phyloP scores from a whole-genome alignment of 768 basidiomycete genomes.

The Tremella yokohamensis region DNA sequence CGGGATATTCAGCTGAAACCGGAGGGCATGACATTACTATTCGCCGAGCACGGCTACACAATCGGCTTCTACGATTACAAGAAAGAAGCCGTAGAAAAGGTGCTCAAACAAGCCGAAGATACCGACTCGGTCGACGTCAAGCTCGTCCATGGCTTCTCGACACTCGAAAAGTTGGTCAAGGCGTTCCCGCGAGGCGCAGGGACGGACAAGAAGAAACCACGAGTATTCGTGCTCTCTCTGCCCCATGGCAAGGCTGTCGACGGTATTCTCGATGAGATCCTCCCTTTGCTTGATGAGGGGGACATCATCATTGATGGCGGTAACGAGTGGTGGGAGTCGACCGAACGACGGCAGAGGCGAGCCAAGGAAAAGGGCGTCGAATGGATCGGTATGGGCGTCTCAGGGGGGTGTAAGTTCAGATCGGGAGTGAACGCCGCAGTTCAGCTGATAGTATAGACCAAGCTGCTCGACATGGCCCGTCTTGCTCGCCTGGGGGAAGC shows the following conservation, averaged over 20 bases:
- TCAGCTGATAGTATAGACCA: slow-evolving; percentile 32
- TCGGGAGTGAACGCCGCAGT: background rate
- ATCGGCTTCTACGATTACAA: slow-evolving; percentile 42
- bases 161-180: slow-evolving; percentile 28
- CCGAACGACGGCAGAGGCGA: slow-evolving; percentile 43
- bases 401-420: slow-evolving; percentile 46
- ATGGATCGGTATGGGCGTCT: slow-evolving; percentile 47
- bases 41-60: slow-evolving; percentile 24
- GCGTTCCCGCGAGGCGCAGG: slow-evolving; percentile 28
- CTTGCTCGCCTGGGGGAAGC: slow-evolving; percentile 45
- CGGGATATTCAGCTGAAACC: background rate
- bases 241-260: slow-evolving; percentile 49
- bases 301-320: slow-evolving; percentile 51
- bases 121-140: slow-evolving; percentile 21
- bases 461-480: slow-evolving; percentile 48
- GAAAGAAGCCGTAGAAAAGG: slow-evolving; percentile 25
- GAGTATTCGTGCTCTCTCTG: slow-evolving; percentile 46
- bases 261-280: slow-evolving; percentile 38
- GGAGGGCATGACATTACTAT: slow-evolving; percentile 43
- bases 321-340: slow-evolving; percentile 49
- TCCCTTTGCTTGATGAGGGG: slow-evolving; percentile 38
- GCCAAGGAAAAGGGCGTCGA: slow-evolving; percentile 34
- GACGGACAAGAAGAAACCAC: slow-evolving; percentile 22
- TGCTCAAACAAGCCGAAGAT: slow-evolving; percentile 29
- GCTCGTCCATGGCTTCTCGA: slow-evolving; percentile 31